Evolutionary conservation across 306 rosid species (phyloP).

Genomic region (Echinosophora koreensis): DNA sequence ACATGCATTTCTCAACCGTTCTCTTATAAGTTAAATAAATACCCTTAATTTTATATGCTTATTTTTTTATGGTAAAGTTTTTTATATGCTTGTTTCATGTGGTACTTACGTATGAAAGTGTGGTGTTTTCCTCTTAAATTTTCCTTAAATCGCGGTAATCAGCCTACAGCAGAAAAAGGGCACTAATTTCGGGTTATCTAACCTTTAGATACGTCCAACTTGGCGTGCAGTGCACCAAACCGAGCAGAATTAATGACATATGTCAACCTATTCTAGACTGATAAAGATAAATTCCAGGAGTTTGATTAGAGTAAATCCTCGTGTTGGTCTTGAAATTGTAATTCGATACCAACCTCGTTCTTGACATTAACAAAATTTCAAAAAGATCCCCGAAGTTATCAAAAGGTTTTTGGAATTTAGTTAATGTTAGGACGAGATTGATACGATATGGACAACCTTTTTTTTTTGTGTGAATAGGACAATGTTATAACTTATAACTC

Average conservation of each 20-base stretch:
- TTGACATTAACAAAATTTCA: too few species aligned
- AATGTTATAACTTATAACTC: too few species aligned
- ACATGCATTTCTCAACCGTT: conserved; percentile 76
- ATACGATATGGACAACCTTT: too few species aligned
- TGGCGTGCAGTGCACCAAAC: conserved; percentile 57
- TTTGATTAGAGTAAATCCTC: neutral
- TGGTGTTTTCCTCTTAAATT: conserved; percentile 29
- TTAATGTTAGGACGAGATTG: too few species aligned
- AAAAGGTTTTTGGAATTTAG: too few species aligned
- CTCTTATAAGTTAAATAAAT: conserved; percentile 21
- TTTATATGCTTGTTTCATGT: conserved; percentile 23
- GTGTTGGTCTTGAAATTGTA: too few species aligned
- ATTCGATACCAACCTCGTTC: too few species aligned
- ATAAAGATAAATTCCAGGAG: neutral
- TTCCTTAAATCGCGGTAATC: conserved; percentile 61
- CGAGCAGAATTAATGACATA: conserved; percentile 16
- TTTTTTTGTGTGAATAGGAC: too few species aligned
- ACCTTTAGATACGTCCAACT: conserved; percentile 56
- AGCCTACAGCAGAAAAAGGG: conserved; percentile 36
- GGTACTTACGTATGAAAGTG: conserved; percentile 43
- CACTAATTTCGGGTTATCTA: conserved; percentile 56
- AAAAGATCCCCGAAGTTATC: too few species aligned
- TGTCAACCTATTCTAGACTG: neutral
- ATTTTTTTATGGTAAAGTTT: neutral
- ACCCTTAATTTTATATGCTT: neutral